phyloP scores from a whole-genome alignment of 371 early-diverging fungal genomes.

The Mortierella sp. region DNA sequence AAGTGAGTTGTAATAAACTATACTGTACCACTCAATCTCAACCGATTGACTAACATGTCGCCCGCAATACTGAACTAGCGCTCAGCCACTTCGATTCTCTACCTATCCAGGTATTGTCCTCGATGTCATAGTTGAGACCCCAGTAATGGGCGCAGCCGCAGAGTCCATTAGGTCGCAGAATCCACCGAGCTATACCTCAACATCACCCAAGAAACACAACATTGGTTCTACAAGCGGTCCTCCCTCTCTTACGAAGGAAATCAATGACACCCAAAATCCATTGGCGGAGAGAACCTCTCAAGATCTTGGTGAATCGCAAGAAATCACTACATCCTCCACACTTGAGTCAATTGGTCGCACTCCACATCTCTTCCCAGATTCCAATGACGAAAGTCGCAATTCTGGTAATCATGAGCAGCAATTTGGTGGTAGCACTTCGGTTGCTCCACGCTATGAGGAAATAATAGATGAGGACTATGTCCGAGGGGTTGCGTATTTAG shows the following conservation, averaged over 20 bases:
- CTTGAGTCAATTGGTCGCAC: too few species aligned
- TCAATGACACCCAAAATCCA: too few species aligned
- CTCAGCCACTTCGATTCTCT: neutral
- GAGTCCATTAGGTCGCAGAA: neutral
- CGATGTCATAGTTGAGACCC: neutral
- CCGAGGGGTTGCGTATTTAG: neutral
- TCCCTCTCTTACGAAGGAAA: too few species aligned
- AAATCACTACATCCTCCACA: too few species aligned
- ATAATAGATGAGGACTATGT: neutral
- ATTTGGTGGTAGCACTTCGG: neutral
- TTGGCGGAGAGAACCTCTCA: too few species aligned
- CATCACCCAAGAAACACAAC: neutral
- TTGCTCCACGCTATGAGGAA: neutral
- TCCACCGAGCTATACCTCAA: neutral
- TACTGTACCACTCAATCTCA: too few species aligned
- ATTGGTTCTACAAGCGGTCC: neutral
- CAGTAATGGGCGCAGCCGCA: neutral
- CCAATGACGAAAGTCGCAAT: too few species aligned
- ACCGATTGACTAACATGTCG: too few species aligned
- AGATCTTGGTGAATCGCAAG: too few species aligned
- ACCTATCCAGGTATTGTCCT: neutral
- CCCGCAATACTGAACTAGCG: neutral
- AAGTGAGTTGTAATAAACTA: too few species aligned
- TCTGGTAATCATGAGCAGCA: neutral
- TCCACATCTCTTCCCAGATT: too few species aligned